Base-by-base conservation (phyloP, 2,329 filamentous ascomycete genomes). In the Curvularia hawaiiensis region DNA sequence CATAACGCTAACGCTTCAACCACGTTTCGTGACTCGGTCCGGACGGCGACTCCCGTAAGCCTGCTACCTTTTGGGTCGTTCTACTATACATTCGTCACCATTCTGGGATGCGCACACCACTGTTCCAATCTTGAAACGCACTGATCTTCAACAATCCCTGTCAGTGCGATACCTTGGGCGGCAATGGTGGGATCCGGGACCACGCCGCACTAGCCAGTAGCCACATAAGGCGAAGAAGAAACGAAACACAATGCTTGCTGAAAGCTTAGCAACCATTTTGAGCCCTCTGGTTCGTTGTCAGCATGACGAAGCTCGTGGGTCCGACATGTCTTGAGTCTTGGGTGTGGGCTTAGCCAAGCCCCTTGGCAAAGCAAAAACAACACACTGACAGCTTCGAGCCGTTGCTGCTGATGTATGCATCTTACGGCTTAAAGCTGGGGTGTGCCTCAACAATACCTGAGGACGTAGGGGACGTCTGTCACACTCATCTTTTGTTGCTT, bases 301-400 rank as follows among this genome's bases (percentile, higher is more conserved):
- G 55, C 46, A 41, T 46, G 26, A 46, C 31, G 44, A 57, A 59
- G 58, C 56, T 50, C 50, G 45, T 61, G 51, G 58, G 58, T 65
- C 62, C 61, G 41, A 66, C 63, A 59, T 35, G 33, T 55, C 41
- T 44, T 28, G 51, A 61, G 60, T 63, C 52, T 57, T 60, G 54
- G 50, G 35, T 38, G 38, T 45, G n/a, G 26, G 18, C 35, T 31
- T 31, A 43, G 40, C 45, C 38, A 41, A 46, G 49, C 46, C 41
- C 41, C 28, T 9, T 44, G 41, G 41, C 41, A 44, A 44, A 44
- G 31, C 24, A 55, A 44, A 38, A 54, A 50, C 46, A 54, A 35
- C 30, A 38, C 33, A 33, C 44, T 35, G 35, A 28, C 46, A 46
- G 54, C 18, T 50, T 44, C 48, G 52, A 39, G 14, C 11, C 24